phyloP scores from a whole-genome alignment of 352 stramenopile species.

The Elongisporangium prolatum region DNA sequence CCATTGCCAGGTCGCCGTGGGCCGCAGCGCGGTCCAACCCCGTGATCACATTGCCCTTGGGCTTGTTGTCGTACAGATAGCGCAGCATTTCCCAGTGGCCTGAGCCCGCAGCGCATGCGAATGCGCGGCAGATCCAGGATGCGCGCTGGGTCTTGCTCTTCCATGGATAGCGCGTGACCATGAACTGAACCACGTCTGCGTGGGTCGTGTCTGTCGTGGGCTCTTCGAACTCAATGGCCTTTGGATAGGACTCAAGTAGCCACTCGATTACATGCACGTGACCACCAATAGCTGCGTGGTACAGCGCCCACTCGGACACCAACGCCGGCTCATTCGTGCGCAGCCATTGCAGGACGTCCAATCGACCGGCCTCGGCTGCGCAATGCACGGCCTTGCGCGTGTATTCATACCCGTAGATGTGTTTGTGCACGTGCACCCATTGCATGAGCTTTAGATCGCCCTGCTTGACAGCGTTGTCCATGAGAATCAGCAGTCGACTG shows the following conservation, averaged over 20 bases:
- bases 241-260: not conserved
- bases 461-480: constrained; percentile 16
- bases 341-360: not conserved
- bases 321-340: not conserved
- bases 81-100: constrained; percentile 30
- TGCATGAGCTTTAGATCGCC: constrained; percentile 33
- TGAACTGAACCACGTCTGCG: not conserved
- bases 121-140: not conserved
- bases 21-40: constrained; percentile 20
- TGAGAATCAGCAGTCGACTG: not conserved
- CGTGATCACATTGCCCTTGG: not conserved
- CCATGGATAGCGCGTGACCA: not conserved
- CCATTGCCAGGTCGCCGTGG: constrained; percentile 22
- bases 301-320: not conserved
- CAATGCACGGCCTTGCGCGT: not conserved
- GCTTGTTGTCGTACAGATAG: constrained; percentile 42
- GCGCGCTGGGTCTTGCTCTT: not conserved
- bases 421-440: constrained; percentile 27
- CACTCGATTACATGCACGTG: not conserved
- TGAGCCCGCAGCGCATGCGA: not conserved
- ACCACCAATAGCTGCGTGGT: not conserved
- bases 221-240: not conserved
- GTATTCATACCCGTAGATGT: not conserved
- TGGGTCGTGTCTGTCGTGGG: not conserved
- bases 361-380: not conserved